Evolutionary conservation across 2,329 filamentous ascomycete species (phyloP), one percentile per base, ranked within the genome.

Genomic region (Arthroderma sp.): DNA sequence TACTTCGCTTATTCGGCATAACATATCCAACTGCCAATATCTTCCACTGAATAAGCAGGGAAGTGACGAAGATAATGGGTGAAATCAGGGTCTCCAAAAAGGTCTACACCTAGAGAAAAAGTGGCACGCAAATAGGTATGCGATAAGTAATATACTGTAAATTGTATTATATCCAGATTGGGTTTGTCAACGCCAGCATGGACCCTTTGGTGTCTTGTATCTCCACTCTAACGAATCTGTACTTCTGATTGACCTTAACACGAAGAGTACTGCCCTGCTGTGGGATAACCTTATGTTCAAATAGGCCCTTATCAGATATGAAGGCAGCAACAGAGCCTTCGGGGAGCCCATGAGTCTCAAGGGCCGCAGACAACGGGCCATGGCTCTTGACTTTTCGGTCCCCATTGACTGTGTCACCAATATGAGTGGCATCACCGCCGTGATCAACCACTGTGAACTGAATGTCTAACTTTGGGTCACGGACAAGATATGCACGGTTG

Each of bases 391-490:
- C 25, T 25, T 47, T 17, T 13, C 21, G 17, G 2, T 15, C 13
- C 7, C 23, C 13, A 2, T n/a, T 49, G 41, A 56, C 21, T 56
- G 2, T 21, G 11, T 61, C 55, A 4, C 58, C 61, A 35, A 62
- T 56, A 44, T 60, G 39, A 33, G 54, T 53, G 4, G 19, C 54
- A 4, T 17, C 25, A 8, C 21, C 15, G 17, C 19, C 23, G 13
- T 43, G 13, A 9, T n/a, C 43, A 21, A 58, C 41, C 2, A 63
- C 59, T 15, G 54, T 55, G 47, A 64, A 63, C 4, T 52, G 28
- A 33, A 64, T 38, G 7, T 63, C 58, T 57, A 61, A 60, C 5
- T 58, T 57, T 15, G 63, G 59, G 6, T 62, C 62, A 31, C 61
- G 58, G 6, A 63, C 56, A 2, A 64, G 23, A 47, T 64, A 64